A percentile compares a stretch with the other conserved stretches of the same genome.
Conservation (phyloP, 1,284 basidiomycete genomes). For the Sporisorium exsertum region DNA sequence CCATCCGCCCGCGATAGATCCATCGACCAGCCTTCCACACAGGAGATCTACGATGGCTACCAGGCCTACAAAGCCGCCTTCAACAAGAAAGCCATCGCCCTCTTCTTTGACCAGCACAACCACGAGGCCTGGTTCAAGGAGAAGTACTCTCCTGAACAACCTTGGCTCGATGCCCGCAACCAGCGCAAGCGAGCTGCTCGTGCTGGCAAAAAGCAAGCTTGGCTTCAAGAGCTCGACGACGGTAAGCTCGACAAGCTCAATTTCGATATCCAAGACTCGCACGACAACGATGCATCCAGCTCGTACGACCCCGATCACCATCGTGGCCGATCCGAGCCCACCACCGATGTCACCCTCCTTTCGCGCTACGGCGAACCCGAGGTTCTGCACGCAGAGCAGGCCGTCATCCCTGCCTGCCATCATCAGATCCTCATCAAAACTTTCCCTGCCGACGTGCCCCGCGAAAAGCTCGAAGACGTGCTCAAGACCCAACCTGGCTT, state of each 20-base stretch:
- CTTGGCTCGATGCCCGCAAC: slow-evolving; percentile 33
- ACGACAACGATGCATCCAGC: slow-evolving; percentile 7
- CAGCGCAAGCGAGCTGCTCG: slow-evolving; percentile 52
- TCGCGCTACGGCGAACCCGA: slow-evolving; percentile 48
- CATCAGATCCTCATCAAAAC: slow-evolving; percentile 59
- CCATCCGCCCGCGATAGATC: slow-evolving; percentile 47
- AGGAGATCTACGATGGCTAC: slow-evolving; percentile 61
- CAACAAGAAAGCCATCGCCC: slow-evolving; percentile 48
- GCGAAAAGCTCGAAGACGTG: slow-evolving; percentile 54
- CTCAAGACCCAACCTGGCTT: slow-evolving; percentile 56
- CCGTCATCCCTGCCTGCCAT: slow-evolving; percentile 50
- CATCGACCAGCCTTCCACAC: slow-evolving; percentile 45
- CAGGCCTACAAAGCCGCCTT: slow-evolving; percentile 57
- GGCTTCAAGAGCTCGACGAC: slow-evolving; percentile 56
- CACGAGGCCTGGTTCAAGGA: slow-evolving; percentile 64
- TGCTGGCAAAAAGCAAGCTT: slow-evolving; percentile 52
- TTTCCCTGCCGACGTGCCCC: slow-evolving; percentile 51
- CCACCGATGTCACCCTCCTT: slow-evolving; percentile 31
- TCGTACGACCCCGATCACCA: slow-evolving; percentile 24
- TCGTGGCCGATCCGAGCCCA: slow-evolving; percentile 35
- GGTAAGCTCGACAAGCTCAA: slow-evolving; percentile 59
- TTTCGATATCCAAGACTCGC: slow-evolving; percentile 47
- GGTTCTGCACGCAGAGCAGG: slow-evolving; percentile 40
- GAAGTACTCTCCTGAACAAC: slow-evolving; percentile 54
- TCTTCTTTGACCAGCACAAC: slow-evolving; percentile 58